Percentiles rank a stretch among this genome's conserved stretches.
These are phyloP conservation scores for Alternaria burnsii DNA, from an alignment of 2,329 filamentous ascomycete genomes.

Conservation along the genomic window DNA sequence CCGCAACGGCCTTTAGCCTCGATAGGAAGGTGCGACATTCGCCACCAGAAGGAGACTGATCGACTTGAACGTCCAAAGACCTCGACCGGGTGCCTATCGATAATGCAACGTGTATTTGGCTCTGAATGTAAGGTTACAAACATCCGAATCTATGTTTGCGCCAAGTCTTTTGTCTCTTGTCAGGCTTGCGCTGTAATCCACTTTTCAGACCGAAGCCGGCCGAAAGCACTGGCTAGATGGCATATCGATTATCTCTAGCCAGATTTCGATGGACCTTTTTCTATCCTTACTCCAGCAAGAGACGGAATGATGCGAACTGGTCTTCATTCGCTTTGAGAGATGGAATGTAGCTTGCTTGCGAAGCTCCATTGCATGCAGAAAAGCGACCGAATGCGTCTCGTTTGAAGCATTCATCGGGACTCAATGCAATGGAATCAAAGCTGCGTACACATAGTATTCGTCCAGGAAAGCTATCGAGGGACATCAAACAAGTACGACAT, in stretches of 20 bases:
- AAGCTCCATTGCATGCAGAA: background rate
- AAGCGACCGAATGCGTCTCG: background rate
- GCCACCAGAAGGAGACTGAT: background rate
- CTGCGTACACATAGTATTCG: background rate
- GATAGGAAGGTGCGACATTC: constrained; percentile 13
- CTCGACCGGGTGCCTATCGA: background rate
- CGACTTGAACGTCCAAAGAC: background rate
- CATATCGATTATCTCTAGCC: background rate
- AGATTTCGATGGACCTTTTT: background rate
- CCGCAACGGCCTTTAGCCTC: constrained; percentile 7
- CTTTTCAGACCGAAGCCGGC: background rate
- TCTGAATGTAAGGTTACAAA: background rate
- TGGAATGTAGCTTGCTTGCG: background rate
- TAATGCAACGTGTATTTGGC: background rate
- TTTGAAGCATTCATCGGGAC: background rate
- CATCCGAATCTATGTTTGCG: background rate
- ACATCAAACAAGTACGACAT: background rate
- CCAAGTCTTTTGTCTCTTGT: background rate
- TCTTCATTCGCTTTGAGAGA: background rate
- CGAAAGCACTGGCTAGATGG: background rate
- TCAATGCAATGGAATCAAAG: background rate
- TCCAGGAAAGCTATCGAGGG: background rate
- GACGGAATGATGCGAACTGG: background rate
- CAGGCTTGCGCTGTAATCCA: background rate
- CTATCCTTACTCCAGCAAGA: background rate